Evolutionary conservation across 106 monocot species (phyloP), one percentile per base, ranked within the genome.

Genomic region (Dendrobium nobile): DNA sequence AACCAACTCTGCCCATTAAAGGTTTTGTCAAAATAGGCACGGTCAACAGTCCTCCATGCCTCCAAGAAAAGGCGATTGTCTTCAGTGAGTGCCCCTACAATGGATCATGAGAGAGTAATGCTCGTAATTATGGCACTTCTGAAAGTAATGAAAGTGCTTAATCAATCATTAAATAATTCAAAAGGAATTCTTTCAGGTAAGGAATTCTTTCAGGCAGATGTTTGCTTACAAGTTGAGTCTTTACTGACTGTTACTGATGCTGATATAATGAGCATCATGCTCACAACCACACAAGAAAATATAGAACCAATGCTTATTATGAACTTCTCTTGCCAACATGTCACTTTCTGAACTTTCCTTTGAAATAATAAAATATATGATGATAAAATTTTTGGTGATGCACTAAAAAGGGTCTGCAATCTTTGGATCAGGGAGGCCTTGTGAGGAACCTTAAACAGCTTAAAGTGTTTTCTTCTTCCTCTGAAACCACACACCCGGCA

Each of bases 1-100:
- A 99, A 99, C 98, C 98, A 99, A 84, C 89, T 95, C 75, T 95
- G 88, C 9, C 98, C 98, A 81, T 95, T 99, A 80, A 99, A 99
- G 22, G 84, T 84, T 89, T 99, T 99, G 75, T 99, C 98, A 86
- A 85, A 85, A 84, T 99, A 99, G 70, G 95, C 98, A 79, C 98
- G 98, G 79, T 99, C 98, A 56, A 99, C 89, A 13, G 87, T 93
- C 80, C 91, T 89, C 98, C 98, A 99, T 72, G 98, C 95, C 84
- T 99, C 98, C 83, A 99, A 79, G 59, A 99, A 99, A 81, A 99
- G 92, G 68, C 91, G 91, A 79, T 99, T 99, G 85, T 99, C 98
- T 79, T 99, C 98, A 61, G 92, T 91, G 33, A 99, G 86, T 40
- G 98, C 88, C 91, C 83, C 95, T 99, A 76, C 47, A 87, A 45